Conservation (phyloP, 768 basidiomycete species). For the Tulasnella sp. region DNA sequence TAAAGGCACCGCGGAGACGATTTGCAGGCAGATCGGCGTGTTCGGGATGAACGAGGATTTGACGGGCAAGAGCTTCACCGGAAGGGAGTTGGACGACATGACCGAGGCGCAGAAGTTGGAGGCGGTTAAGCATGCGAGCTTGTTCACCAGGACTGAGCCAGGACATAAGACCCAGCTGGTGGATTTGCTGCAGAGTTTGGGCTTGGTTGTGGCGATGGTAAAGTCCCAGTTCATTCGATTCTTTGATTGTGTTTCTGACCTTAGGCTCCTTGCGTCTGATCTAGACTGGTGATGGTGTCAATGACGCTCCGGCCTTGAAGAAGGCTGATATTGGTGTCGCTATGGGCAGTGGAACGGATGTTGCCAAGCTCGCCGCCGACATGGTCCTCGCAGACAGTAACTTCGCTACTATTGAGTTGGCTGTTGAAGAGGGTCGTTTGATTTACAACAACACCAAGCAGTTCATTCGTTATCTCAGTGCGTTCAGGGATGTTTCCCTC, state of each 20-base stretch:
- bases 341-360: constrained; percentile 98
- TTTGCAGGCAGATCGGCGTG: constrained; percentile 93
- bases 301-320: constrained; percentile 94
- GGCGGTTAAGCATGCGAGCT: constrained; percentile 80
- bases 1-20: constrained; percentile 95
- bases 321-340: constrained; percentile 98
- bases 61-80: constrained; percentile 94
- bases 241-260: constrained; percentile 25
- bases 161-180: constrained; percentile 93
- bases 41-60: constrained; percentile 83
- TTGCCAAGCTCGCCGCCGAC: constrained; percentile 95
- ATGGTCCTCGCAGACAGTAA: constrained; percentile 98
- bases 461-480: constrained; percentile 97
- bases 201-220: constrained; percentile 94
- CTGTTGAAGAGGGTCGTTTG: constrained; percentile 94
- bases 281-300: constrained; percentile 95
- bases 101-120: constrained; percentile 73
- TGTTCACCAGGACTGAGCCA: constrained; percentile 94
- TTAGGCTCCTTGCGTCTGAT: background rate
- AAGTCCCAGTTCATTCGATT: constrained; percentile 20
- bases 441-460: constrained; percentile 99
- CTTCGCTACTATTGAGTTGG: constrained; percentile 94
- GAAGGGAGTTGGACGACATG: constrained; percentile 82
- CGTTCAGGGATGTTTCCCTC: constrained; percentile 36
- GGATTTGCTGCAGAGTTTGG: constrained; percentile 85